Percentiles rank a stretch among this genome's conserved stretches.
Evolutionary conservation across 768 basidiomycete species (phyloP).

Genomic region (Lentinula lateritia): DNA sequence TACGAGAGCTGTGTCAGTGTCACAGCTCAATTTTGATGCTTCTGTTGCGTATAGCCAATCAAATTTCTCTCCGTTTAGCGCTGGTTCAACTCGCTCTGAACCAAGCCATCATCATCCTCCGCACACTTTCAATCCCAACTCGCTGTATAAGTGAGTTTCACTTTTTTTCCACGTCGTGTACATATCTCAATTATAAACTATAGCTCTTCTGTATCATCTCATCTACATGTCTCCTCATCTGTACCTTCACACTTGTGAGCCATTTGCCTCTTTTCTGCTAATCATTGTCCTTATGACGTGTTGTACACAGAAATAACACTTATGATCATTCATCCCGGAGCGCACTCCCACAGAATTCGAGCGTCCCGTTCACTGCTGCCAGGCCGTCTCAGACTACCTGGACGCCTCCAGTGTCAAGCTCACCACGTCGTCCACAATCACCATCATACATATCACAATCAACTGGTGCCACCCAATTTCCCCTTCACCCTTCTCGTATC

Average conservation of each 20-base stretch:
- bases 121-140: not conserved
- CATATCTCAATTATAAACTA: not conserved
- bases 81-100: not conserved
- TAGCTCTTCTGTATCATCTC: slow-evolving; percentile 4
- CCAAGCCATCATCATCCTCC: not conserved
- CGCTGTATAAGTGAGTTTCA: slow-evolving; percentile 2
- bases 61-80: not conserved
- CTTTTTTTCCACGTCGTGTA: too few species aligned
- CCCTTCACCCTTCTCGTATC: slow-evolving; percentile 2
- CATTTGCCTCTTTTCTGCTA: not conserved
- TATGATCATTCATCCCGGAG: not conserved
- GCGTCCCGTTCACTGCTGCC: not conserved
- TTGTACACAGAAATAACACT: not conserved
- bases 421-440: not conserved
- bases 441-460: not conserved
- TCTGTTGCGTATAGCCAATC: not conserved
- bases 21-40: slow-evolving; percentile 4
- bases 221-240: not conserved
- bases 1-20: not conserved
- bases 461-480: slow-evolving; percentile 11
- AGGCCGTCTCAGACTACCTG: not conserved
- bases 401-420: not conserved
- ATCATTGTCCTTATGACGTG: not conserved
- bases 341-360: not conserved
- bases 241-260: not conserved